Evolutionary conservation across 768 basidiomycete species (phyloP).

Genomic region (Calocera cornea): DNA sequence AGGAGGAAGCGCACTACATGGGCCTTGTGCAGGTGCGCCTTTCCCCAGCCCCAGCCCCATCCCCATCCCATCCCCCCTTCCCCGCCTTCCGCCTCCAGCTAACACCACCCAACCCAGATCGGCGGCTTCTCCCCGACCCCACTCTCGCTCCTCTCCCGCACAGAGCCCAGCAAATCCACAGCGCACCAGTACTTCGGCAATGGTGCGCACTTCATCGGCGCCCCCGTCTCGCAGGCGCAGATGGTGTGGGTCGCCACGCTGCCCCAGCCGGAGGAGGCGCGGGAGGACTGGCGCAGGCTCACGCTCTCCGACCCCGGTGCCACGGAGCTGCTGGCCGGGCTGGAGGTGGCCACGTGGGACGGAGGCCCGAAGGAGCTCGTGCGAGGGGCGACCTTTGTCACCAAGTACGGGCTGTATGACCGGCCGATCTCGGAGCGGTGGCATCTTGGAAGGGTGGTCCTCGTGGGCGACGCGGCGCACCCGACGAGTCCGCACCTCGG

Average conservation of each 20-base stretch:
- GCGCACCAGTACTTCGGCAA: constrained; percentile 29
- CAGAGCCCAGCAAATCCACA: constrained; percentile 15
- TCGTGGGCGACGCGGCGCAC: constrained; percentile 36
- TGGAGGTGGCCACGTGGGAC: constrained; percentile 17
- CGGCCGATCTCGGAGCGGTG: constrained; percentile 30
- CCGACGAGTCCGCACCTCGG: constrained; percentile 36
- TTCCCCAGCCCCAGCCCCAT: not conserved
- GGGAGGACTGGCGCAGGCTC: constrained; percentile 32
- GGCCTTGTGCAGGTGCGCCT: constrained; percentile 28
- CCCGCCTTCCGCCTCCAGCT: not conserved
- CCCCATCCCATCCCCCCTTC: too few species aligned
- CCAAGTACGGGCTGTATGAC: constrained; percentile 34
- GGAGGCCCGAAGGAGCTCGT: constrained; percentile 18
- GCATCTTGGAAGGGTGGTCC: constrained; percentile 31
- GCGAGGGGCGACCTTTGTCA: constrained; percentile 16
- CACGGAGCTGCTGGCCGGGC: constrained; percentile 17
- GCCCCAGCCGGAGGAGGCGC: not conserved
- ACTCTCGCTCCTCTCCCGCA: constrained; percentile 9
- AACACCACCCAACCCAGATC: not conserved
- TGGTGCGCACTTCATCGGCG: constrained; percentile 20
- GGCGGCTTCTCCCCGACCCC: constrained; percentile 20
- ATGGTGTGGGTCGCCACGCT: not conserved
- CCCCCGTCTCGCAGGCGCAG: not conserved
- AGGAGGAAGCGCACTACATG: constrained; percentile 26
- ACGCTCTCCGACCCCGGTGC: constrained; percentile 24